Conservation (phyloP, 1,284 basidiomycete genomes). For the Agaricales sp. region DNA sequence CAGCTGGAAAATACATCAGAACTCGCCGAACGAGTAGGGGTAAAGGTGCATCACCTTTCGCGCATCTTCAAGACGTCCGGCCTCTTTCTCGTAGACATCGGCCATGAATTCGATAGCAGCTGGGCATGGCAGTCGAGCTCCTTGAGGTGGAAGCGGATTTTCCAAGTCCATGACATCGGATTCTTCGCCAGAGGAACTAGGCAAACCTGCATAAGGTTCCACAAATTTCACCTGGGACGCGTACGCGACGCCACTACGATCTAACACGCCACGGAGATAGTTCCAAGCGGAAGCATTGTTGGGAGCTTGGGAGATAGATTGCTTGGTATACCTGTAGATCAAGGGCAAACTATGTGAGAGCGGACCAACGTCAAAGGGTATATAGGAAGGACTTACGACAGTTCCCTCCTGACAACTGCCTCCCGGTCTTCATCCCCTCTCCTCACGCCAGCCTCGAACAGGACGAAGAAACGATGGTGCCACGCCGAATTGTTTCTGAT, state of each 20-base stretch:
- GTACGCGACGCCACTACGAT: constrained; percentile 49
- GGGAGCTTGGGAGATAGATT: constrained; percentile 77
- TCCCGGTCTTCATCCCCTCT: constrained; percentile 48
- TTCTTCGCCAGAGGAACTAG: constrained; percentile 19
- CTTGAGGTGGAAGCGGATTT: constrained; percentile 54
- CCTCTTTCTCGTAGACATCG: constrained; percentile 60
- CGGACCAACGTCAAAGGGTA: too few species aligned
- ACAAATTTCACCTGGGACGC: constrained; percentile 50
- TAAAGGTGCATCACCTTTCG: neutral
- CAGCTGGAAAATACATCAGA: constrained; percentile 40
- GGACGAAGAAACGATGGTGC: constrained; percentile 94
- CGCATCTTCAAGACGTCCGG: constrained; percentile 16
- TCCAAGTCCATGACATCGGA: constrained; percentile 58
- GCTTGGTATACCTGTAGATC: constrained; percentile 44
- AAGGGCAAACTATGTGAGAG: neutral
- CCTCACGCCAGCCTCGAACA: constrained; percentile 62
- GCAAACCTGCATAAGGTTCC: constrained; percentile 35
- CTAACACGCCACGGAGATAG: constrained; percentile 75
- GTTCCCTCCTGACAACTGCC: constrained; percentile 51
- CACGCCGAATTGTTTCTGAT: constrained; percentile 95
- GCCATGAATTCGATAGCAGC: constrained; percentile 82
- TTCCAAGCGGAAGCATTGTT: constrained; percentile 95
- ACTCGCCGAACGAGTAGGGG: constrained; percentile 4
- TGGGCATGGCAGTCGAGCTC: constrained; percentile 64
- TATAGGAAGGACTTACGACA: constrained; percentile 42